phyloP scores from a whole-genome alignment of 768 basidiomycete species.

The Hypsizygus marmoreus region DNA sequence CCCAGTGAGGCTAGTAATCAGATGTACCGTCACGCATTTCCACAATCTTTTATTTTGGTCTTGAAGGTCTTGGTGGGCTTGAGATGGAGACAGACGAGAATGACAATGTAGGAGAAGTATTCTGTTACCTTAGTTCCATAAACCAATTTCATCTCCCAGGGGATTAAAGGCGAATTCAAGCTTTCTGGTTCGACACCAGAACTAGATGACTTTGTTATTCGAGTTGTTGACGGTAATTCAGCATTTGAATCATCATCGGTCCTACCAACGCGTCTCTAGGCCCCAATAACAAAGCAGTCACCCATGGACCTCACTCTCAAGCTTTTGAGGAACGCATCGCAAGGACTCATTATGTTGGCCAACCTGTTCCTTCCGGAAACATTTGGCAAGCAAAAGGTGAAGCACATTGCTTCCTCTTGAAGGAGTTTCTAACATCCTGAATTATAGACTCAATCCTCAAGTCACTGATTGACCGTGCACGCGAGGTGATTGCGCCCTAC shows the following conservation, averaged over 20 bases:
- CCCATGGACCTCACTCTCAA: conserved; percentile 55
- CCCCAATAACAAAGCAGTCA: conserved; percentile 55
- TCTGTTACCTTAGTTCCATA: not conserved
- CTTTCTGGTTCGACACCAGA: conserved; percentile 77
- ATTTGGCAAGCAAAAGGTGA: conserved; percentile 88
- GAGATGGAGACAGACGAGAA: conserved; percentile 78
- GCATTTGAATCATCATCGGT: not conserved
- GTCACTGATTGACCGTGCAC: conserved; percentile 58
- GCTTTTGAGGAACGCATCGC: conserved; percentile 63
- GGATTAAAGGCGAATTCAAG: conserved; percentile 67
- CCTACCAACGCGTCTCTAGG: conserved; percentile 38
- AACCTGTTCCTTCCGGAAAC: conserved; percentile 56
- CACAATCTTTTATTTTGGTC: conserved; percentile 82
- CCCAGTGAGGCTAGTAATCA: conserved; percentile 17
- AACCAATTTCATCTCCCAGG: conserved; percentile 46
- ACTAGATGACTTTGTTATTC: conserved; percentile 80
- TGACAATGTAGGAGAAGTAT: conserved; percentile 57
- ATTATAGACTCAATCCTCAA: conserved; percentile 62
- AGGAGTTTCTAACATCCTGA: not conserved
- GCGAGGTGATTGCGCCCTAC: conserved; percentile 55
- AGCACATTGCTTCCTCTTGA: conserved; percentile 1
- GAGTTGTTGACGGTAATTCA: conserved; percentile 70
- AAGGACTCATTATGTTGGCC: conserved; percentile 71
- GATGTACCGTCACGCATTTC: conserved; percentile 65
- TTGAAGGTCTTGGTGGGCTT: conserved; percentile 84